Evolutionary conservation across 257 asterid species (phyloP).

Genomic region (Fraxinus excelsior): DNA sequence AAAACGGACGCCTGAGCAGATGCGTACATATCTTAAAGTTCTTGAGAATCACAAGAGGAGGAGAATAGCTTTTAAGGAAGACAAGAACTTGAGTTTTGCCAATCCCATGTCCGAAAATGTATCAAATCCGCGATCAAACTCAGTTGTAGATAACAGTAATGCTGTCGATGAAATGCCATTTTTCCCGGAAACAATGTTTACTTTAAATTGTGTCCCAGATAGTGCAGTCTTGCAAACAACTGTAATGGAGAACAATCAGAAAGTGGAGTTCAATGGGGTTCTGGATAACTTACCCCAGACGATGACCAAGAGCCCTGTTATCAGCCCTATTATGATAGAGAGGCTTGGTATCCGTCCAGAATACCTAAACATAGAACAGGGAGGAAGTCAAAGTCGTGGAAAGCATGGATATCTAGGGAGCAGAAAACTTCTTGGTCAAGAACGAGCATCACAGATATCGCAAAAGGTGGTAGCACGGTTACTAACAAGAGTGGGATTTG

Average conservation of each 20-base stretch:
- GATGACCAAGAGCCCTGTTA: slow-evolving; percentile 62
- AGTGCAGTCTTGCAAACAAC: slow-evolving; percentile 56
- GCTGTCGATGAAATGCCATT: slow-evolving; percentile 56
- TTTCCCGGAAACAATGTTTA: slow-evolving; percentile 89
- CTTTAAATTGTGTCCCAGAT: slow-evolving; percentile 88
- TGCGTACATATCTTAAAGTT: slow-evolving; percentile 80
- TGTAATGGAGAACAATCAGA: slow-evolving; percentile 42
- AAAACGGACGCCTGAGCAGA: slow-evolving; percentile 86
- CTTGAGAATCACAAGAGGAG: slow-evolving; percentile 83
- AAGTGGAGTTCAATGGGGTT: slow-evolving; percentile 82
- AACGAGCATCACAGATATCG: slow-evolving; percentile 77
- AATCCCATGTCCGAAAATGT: slow-evolving; percentile 41
- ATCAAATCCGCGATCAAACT: slow-evolving; percentile 46
- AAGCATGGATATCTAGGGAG: slow-evolving; percentile 60
- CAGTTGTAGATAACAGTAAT: slow-evolving; percentile 40
- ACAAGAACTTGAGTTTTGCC: slow-evolving; percentile 32
- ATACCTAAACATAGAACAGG: slow-evolving; percentile 81
- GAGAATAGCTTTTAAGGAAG: slow-evolving; percentile 62
- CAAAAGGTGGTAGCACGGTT: slow-evolving; percentile 79
- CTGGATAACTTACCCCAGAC: slow-evolving; percentile 79
- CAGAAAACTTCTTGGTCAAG: slow-evolving; percentile 62
- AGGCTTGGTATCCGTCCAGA: slow-evolving; percentile 93
- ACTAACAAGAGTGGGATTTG: slow-evolving; percentile 72
- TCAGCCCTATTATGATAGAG: slow-evolving; percentile 93
- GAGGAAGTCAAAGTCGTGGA: slow-evolving; percentile 60